phyloP scores from a whole-genome alignment of 441 rosid genomes.

The Kokia cookei region DNA sequence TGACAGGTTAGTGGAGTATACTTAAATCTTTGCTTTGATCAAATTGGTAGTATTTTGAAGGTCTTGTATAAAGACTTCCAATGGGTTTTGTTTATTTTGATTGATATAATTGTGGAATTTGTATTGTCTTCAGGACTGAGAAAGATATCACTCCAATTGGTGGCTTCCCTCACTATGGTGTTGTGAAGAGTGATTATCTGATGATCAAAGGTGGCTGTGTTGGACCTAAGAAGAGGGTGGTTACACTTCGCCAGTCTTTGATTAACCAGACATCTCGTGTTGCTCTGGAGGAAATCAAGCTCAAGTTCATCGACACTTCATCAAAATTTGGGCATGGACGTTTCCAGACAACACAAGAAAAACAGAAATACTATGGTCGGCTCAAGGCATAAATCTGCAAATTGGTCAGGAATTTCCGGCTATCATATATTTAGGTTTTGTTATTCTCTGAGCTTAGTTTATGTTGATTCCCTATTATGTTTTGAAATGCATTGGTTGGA shows the following conservation, averaged over 20 bases:
- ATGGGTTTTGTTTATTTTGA: not conserved
- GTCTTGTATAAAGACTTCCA: conserved; percentile 13
- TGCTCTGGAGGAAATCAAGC: conserved; percentile 67
- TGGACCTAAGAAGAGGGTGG: conserved; percentile 94
- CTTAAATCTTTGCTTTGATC: conserved; percentile 38
- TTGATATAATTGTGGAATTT: not conserved
- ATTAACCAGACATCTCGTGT: conserved; percentile 74
- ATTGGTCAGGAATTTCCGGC: not conserved
- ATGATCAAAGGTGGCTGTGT: conserved; percentile 92
- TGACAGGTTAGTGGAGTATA: conserved; percentile 49
- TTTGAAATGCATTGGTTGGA: not conserved
- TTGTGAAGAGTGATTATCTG: conserved; percentile 72
- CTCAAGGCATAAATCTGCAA: conserved; percentile 32
- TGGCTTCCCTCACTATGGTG: conserved; percentile 89
- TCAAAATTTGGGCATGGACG: conserved; percentile 85
- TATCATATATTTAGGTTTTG: not conserved
- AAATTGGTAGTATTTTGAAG: not conserved
- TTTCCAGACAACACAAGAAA: conserved; percentile 74
- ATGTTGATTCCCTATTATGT: not conserved
- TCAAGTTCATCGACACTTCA: conserved; percentile 82
- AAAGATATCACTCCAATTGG: conserved; percentile 87
- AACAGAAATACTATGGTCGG: conserved; percentile 51
- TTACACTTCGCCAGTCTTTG: conserved; percentile 72
- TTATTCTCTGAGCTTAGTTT: not conserved
- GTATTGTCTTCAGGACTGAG: conserved; percentile 56